A percentile compares a stretch with the other conserved stretches of the same genome.
Conservation (phyloP, 371 early-diverging fungal genomes). For the Saksenaea oblongispora region DNA sequence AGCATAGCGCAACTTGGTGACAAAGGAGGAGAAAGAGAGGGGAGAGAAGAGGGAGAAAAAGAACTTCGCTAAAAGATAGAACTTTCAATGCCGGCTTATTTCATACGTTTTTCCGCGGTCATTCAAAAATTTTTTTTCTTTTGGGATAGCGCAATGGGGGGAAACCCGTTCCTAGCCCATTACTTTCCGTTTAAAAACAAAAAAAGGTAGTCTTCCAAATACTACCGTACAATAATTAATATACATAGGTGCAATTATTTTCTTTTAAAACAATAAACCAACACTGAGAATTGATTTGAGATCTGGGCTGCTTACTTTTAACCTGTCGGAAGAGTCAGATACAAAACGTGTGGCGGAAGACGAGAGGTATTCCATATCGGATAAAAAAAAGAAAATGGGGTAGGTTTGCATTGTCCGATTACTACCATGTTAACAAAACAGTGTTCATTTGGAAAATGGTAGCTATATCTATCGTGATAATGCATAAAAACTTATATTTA, state of each 20-base stretch:
- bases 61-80: neutral
- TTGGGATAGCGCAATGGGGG: neutral
- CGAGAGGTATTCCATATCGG: neutral
- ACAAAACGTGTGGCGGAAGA: neutral
- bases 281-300: neutral
- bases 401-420: neutral
- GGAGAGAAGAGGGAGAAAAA: neutral
- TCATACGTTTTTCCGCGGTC: neutral
- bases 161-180: neutral
- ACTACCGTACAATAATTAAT: neutral
- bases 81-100: neutral
- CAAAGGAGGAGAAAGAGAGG: neutral
- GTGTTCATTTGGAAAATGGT: too few species aligned
- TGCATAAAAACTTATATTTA: too few species aligned
- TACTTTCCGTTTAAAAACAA: neutral
- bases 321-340: neutral
- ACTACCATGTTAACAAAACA: too few species aligned
- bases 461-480: too few species aligned
- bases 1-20: slow-evolving; percentile 2
- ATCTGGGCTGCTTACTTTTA: neutral
- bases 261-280: neutral
- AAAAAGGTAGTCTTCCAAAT: neutral
- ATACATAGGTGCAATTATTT: neutral
- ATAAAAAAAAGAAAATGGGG: neutral
- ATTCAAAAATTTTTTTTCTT: neutral